Evolutionary conservation across 495 filamentous ascomycete species (phyloP).

Genomic region (Podospora pseudocomata): DNA sequence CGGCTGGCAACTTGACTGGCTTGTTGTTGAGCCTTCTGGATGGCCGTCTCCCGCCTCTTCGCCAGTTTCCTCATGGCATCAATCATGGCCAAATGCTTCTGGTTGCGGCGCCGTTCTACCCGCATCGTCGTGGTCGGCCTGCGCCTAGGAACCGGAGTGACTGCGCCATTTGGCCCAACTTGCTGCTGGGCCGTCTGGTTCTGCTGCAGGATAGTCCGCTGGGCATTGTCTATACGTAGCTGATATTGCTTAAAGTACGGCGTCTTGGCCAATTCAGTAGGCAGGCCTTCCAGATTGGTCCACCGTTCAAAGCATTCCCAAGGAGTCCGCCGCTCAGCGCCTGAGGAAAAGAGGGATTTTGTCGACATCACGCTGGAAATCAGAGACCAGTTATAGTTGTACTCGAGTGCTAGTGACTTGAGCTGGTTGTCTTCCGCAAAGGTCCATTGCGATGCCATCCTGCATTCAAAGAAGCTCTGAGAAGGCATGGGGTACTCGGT

Average conservation of each 20-base stretch:
- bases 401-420: constrained; percentile 78
- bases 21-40: constrained; percentile 82
- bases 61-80: constrained; percentile 94
- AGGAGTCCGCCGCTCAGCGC: constrained; percentile 84
- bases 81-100: constrained; percentile 79
- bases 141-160: constrained; percentile 53
- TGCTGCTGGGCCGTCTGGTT: constrained; percentile 55
- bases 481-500: constrained; percentile 85
- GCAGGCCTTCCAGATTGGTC: constrained; percentile 83
- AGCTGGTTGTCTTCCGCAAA: constrained; percentile 85
- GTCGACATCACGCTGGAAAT: constrained; percentile 74
- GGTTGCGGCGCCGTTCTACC: constrained; percentile 81
- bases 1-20: constrained; percentile 65
- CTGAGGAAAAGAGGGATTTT: constrained; percentile 72
- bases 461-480: constrained; percentile 80
- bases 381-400: constrained; percentile 94
- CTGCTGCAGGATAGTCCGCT: constrained; percentile 58
- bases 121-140: constrained; percentile 67
- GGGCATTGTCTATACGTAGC: constrained; percentile 72
- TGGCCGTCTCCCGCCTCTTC: constrained; percentile 81
- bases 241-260: constrained; percentile 88
- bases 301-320: constrained; percentile 99
- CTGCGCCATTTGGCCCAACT: constrained; percentile 53
- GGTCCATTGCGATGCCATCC: constrained; percentile 86
- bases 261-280: constrained; percentile 86